phyloP scores from a whole-genome alignment of 2,329 filamentous ascomycete genomes.

The Ciborinia camelliae region DNA sequence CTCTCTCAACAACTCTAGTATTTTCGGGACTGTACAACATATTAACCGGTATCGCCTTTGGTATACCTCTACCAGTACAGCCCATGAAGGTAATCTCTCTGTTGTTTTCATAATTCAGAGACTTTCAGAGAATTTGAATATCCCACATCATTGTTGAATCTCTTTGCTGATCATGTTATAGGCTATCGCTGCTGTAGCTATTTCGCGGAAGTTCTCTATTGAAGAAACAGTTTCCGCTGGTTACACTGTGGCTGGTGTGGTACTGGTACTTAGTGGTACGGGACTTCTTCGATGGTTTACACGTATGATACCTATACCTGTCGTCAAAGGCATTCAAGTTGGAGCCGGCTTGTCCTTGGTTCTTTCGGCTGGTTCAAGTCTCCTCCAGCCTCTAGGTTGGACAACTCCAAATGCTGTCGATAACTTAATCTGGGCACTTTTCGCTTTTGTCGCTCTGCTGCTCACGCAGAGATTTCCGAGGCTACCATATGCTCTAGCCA shows the following conservation, averaged over 20 bases:
- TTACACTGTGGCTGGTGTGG: constrained; percentile 68
- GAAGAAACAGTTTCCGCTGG: constrained; percentile 79
- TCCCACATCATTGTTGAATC: constrained; percentile 3
- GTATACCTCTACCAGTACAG: constrained; percentile 86
- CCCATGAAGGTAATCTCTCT: constrained; percentile 64
- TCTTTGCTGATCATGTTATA: constrained; percentile 44
- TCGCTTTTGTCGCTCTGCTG: constrained; percentile 69
- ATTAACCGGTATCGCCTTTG: constrained; percentile 75
- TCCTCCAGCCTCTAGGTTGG: constrained; percentile 70
- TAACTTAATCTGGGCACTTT: constrained; percentile 74
- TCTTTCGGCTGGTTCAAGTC: constrained; percentile 67
- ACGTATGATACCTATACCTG: constrained; percentile 66
- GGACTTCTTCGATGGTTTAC: constrained; percentile 75
- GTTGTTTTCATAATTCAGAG: too few relatives aligned
- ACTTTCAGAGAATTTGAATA: too few relatives aligned
- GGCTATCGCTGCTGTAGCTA: constrained; percentile 89
- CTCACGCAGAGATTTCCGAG: constrained; percentile 60
- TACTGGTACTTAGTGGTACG: constrained; percentile 74
- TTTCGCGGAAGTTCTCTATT: constrained; percentile 62
- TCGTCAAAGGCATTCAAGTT: constrained; percentile 93
- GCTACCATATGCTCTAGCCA: constrained; percentile 73
- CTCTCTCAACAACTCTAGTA: constrained; percentile 77
- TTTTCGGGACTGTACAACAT: constrained; percentile 89
- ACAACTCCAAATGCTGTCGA: constrained; percentile 62
- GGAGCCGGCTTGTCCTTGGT: constrained; percentile 83